These are phyloP conservation scores for Nakaseomyces uthaithaninus DNA, from an alignment of 1,139 yeast genomes.

Conservation along the genomic window DNA sequence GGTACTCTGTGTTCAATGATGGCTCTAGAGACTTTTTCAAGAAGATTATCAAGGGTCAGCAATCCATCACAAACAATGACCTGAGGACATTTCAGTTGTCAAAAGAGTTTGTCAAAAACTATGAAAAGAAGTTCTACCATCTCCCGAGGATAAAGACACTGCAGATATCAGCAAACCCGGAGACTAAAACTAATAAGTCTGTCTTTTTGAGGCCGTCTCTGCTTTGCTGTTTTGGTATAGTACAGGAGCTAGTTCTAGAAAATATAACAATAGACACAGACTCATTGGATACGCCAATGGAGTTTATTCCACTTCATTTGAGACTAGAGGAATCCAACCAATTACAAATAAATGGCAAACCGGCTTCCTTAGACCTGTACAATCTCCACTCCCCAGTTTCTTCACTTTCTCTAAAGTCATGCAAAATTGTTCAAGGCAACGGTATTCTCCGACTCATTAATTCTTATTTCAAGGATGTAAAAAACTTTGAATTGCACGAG, in stretches of 20 bases:
- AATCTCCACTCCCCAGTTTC: conserved; percentile 32
- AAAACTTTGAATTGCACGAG: conserved; percentile 34
- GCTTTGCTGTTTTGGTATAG: conserved; percentile 38
- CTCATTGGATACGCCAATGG: conserved; percentile 34
- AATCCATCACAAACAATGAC: conserved; percentile 28
- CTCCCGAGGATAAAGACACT: conserved; percentile 24
- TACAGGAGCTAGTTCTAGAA: conserved; percentile 39
- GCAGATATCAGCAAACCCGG: conserved; percentile 21
- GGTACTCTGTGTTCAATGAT: conserved; percentile 33
- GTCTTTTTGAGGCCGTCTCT: conserved; percentile 35
- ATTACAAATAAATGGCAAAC: conserved; percentile 7
- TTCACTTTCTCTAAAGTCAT: conserved; percentile 28
- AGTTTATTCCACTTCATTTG: conserved; percentile 28
- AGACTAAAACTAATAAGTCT: conserved; percentile 14
- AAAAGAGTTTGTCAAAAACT: conserved; percentile 22
- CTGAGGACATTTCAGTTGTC: conserved; percentile 28
- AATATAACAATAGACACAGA: conserved; percentile 43
- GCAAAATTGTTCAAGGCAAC: conserved; percentile 33
- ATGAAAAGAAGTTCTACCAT: conserved; percentile 24
- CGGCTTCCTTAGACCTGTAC: conserved; percentile 14
- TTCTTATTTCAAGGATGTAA: conserved; percentile 36
- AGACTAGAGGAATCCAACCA: conserved; percentile 13
- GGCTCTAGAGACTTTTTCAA: conserved; percentile 30
- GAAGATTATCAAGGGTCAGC: conserved; percentile 28
- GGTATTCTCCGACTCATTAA: conserved; percentile 30